phyloP scores from a whole-genome alignment of 2,329 filamentous ascomycete species.

The Dryadomyces quercus-mongolicae region DNA sequence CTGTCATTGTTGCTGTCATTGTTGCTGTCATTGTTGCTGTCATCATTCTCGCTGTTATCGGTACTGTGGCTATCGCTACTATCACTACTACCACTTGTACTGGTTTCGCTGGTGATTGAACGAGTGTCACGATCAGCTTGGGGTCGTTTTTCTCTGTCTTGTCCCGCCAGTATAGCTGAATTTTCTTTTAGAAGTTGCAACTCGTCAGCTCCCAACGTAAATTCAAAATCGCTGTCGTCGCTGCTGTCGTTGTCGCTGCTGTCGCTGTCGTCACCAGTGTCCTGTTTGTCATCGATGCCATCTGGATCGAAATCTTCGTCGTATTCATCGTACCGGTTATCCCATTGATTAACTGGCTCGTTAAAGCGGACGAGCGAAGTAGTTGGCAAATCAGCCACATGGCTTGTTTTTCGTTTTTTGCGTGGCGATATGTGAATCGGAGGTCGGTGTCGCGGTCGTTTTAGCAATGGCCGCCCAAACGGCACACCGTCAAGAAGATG shows the following conservation, averaged over 20 bases:
- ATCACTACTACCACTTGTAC: neutral
- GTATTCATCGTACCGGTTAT: constrained; percentile 18
- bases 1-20: constrained; percentile 1
- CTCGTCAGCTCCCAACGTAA: constrained; percentile 26
- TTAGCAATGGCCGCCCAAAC: constrained; percentile 64
- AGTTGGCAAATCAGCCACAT: constrained; percentile 25
- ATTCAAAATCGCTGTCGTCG: constrained; percentile 10
- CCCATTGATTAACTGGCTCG: constrained; percentile 16
- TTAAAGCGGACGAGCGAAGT: constrained; percentile 18
- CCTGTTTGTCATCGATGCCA: neutral
- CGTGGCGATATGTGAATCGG: constrained; percentile 59
- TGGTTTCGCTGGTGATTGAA: neutral
- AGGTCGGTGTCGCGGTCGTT: constrained; percentile 47
- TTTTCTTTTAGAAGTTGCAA: constrained; percentile 30
- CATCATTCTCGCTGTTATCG: no score
- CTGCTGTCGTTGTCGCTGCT: constrained; percentile 7
- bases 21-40: neutral
- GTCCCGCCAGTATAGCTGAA: neutral
- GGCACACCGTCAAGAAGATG: constrained; percentile 78
- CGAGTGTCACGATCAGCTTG: neutral
- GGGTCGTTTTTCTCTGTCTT: neutral
- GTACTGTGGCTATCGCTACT: neutral
- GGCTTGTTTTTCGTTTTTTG: constrained; percentile 57
- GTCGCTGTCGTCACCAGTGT: constrained; percentile 5
- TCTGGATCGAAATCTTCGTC: neutral